phyloP scores from a whole-genome alignment of 495 filamentous ascomycete genomes.

The Podospora pseudoanserina region DNA sequence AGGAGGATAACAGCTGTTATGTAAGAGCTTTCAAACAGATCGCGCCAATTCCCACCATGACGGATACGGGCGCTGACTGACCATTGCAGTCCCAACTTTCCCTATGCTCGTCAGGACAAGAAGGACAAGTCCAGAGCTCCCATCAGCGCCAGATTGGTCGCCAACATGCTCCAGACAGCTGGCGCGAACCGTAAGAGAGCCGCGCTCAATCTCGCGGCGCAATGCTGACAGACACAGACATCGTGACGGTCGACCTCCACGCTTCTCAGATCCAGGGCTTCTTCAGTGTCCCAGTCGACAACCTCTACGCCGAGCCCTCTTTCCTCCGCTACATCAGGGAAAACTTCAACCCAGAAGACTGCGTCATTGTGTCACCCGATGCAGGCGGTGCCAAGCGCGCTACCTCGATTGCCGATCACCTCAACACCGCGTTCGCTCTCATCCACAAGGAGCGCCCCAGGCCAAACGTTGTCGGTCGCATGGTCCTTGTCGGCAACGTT shows the following conservation, averaged over 20 bases:
- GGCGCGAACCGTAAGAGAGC: conserved; percentile 64
- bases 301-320: conserved; percentile 92
- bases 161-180: conserved; percentile 96
- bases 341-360: conserved; percentile 76
- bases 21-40: conserved; percentile 18
- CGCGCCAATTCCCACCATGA: neutral
- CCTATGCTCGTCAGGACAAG: conserved; percentile 98
- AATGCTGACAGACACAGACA: conserved; percentile 49
- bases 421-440: conserved; percentile 93
- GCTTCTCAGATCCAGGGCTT: conserved; percentile 72
- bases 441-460: conserved; percentile 97
- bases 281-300: conserved; percentile 93
- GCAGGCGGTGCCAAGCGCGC: conserved; percentile 95
- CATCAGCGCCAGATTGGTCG: conserved; percentile 88
- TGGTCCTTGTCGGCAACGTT: conserved; percentile 85
- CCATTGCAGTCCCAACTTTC: conserved; percentile 86
- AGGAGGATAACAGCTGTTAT: conserved; percentile 38
- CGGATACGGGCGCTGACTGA: conserved; percentile 66
- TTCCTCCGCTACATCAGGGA: conserved; percentile 88
- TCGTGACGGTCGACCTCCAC: conserved; percentile 86
- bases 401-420: conserved; percentile 91
- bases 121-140: conserved; percentile 89
- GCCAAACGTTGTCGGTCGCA: conserved; percentile 92
- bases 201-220: too few species aligned
- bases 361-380: conserved; percentile 94